Percentiles rank a stretch among this genome's conserved stretches.
These are phyloP conservation scores for Pseudopyrenochaeta lycopersici DNA, from an alignment of 2,329 filamentous ascomycete species.

Conservation along the genomic window DNA sequence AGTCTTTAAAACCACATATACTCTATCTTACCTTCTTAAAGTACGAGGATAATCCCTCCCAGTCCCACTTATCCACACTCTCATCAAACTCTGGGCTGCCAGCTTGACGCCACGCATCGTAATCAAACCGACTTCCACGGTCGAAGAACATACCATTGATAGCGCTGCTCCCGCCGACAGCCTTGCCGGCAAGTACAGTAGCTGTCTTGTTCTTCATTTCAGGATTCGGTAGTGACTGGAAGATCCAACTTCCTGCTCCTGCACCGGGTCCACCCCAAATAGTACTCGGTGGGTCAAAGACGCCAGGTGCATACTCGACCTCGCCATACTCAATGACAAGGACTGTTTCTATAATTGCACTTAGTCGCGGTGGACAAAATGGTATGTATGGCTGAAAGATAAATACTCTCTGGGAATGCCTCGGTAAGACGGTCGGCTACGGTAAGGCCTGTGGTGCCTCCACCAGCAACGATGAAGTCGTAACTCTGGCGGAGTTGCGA, in stretches of 20 bases:
- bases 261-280: no score
- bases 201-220: neutral
- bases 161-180: conserved; percentile 10
- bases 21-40: conserved; percentile 1
- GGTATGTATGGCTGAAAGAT: no score
- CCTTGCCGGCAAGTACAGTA: conserved; percentile 3
- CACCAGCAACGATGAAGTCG: conserved; percentile 22
- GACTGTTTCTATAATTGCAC: neutral
- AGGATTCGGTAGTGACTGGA: conserved; percentile 1
- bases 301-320: neutral
- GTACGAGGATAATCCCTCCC: conserved; percentile 13
- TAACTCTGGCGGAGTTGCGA: neutral
- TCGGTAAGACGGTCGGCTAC: conserved; percentile 16
- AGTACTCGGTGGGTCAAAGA: no score
- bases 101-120: conserved; percentile 12
- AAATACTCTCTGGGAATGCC: no score
- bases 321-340: conserved; percentile 8
- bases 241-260: neutral
- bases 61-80: conserved; percentile 11
- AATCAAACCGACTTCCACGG: conserved; percentile 7
- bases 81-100: neutral
- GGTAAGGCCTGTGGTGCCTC: conserved; percentile 17
- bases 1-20: no score
- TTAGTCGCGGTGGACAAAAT: neutral
- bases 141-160: conserved; percentile 8